Base-by-base conservation (phyloP, 352 stramenopile genomes). In the Ochromonadaceae sp. region DNA sequence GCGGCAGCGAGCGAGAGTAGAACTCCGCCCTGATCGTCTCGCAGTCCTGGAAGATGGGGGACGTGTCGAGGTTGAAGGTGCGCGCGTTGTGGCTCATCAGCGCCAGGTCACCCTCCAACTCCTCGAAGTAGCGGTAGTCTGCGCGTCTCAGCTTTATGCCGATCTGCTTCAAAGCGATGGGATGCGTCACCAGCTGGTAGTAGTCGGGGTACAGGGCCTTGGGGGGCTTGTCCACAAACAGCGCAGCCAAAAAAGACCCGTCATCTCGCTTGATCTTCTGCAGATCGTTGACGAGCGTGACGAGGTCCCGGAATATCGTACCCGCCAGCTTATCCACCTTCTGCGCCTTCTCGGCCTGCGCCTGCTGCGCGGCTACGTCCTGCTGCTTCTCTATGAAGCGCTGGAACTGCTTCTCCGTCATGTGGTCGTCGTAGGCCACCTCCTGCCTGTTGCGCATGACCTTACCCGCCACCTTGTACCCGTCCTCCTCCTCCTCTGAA, bases 401-500 rank as follows among this genome's bases (percentile, higher is more conserved):
- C 41, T 76, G 68, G 58, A 83, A 86, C 46, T 86, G 78, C 42
- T 79, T 78, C 40, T 86, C 79, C 35, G 79, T 83, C 46, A 86
- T 26, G 22, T 76, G 76, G 71, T 86, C 79, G 65, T 82, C 74
- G 65, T 86, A 86, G 10, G 70, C 59, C 22, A 79, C 62, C 9
- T 28, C 31, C 22, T 63, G 53, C 14, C 62, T 35, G 36, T 61
- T 63, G 9, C 62, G 35, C 47, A 67, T 58, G 20, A 36, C 15
- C 31, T 56, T 61, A 10, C 31, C 44, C 25, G 73, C 25, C 58
- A 74, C 36, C 26, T 68, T 71, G 43, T 65, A 59, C 39, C 53
- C n/a, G 40, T 34, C 36, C 28, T 42, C 7, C n/a, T n/a, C n/a
- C 1, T 59, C 58, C 66, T 73, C 50, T 32, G 72, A 60, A 35